A percentile compares a stretch with the other conserved stretches of the same genome.
Conservation (phyloP, 192 early-diverging fungal genomes). For the Rhizophlyctis rosea region DNA sequence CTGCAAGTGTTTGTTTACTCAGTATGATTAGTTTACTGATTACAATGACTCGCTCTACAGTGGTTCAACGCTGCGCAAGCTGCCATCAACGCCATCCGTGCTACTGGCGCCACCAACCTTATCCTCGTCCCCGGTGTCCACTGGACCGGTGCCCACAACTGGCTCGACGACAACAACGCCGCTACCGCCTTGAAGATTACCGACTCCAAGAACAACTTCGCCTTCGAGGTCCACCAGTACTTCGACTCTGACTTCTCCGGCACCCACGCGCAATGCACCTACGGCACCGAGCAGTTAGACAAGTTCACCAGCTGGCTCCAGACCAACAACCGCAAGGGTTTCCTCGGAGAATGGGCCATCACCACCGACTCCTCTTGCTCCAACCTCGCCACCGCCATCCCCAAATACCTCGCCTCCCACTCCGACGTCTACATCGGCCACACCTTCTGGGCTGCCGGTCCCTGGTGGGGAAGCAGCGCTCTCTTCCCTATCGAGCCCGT, state of each 20-base stretch:
- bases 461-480: constrained; percentile 11
- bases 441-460: constrained; percentile 29
- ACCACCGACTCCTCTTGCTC: constrained; percentile 13
- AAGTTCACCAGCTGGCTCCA: constrained; percentile 23
- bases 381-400: constrained; percentile 2
- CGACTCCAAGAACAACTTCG: constrained; percentile 31
- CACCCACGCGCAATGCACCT: constrained; percentile 9
- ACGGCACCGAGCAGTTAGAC: constrained; percentile 13
- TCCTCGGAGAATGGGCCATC: constrained; percentile 29
- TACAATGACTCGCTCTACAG: too few species aligned
- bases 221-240: constrained; percentile 35
- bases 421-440: constrained; percentile 13
- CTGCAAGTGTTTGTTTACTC: too few species aligned
- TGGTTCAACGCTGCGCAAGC: constrained; percentile 11
- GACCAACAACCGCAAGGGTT: constrained; percentile 20
- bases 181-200: constrained; percentile 12
- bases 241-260: constrained; percentile 29
- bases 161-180: constrained; percentile 24
- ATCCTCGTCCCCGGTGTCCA: constrained; percentile 30
- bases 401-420: constrained; percentile 16
- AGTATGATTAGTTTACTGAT: too few species aligned
- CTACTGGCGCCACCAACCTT: constrained; percentile 26
- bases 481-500: constrained; percentile 6
- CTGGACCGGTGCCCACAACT: constrained; percentile 30
- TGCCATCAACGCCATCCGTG: constrained; percentile 33